Conservation (phyloP, 2,329 filamentous ascomycete species). For the Ophiocordyceps sinensis region DNA sequence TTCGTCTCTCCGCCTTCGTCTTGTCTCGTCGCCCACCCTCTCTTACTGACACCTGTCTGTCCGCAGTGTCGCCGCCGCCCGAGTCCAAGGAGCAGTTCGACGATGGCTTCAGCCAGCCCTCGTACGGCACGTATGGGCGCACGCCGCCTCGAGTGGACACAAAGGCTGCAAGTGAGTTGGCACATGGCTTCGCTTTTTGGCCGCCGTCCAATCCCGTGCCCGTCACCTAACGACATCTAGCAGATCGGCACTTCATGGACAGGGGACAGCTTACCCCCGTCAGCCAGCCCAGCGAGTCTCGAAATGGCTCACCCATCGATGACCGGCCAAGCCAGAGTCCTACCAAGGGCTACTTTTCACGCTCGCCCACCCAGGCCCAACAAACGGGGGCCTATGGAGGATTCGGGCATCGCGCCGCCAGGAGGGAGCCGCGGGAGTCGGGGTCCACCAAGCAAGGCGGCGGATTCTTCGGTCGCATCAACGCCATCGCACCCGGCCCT, state of each 20-base stretch:
- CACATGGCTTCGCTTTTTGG: no score
- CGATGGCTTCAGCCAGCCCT: conserved; percentile 10
- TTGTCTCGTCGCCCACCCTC: neutral
- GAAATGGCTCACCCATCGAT: conserved; percentile 45
- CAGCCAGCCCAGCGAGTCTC: conserved; percentile 45
- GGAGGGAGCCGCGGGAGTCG: conserved; percentile 1
- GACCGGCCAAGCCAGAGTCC: conserved; percentile 27
- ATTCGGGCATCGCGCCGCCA: conserved; percentile 12
- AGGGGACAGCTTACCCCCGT: conserved; percentile 48
- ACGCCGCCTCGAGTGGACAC: conserved; percentile 36
- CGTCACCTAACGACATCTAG: neutral
- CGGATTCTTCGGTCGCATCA: conserved; percentile 44
- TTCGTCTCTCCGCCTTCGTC: conserved; percentile 11
- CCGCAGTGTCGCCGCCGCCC: conserved; percentile 23
- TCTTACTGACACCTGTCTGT: neutral
- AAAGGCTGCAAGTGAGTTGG: conserved; percentile 33
- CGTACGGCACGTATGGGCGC: conserved; percentile 22
- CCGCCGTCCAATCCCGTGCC: no score
- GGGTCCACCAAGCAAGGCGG: conserved; percentile 3
- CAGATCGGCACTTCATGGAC: conserved; percentile 23
- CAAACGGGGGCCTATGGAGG: conserved; percentile 36
- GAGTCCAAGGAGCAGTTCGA: conserved; percentile 15
- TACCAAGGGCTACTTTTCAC: conserved; percentile 29
- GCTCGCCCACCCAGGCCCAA: conserved; percentile 6
- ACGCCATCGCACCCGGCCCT: conserved; percentile 51